Percentiles rank a stretch among this genome's conserved stretches.
These are phyloP conservation scores for Fraxinus albicans DNA, from an alignment of 305 asterid genomes.

Conservation along the genomic window DNA sequence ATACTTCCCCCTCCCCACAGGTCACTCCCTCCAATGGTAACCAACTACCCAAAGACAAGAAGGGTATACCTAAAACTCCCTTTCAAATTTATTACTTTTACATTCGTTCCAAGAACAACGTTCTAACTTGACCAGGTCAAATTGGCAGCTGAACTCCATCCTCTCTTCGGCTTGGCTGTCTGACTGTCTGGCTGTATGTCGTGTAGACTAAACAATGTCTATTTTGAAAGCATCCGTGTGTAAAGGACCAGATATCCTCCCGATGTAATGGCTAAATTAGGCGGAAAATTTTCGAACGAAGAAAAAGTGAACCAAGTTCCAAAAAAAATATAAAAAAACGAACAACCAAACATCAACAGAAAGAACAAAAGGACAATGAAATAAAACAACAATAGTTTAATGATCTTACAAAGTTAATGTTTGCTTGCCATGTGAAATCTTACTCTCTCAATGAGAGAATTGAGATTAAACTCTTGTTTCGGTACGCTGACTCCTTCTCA, in stretches of 20 bases:
- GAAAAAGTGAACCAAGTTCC: background rate
- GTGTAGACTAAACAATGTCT: background rate
- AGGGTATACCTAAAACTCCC: background rate
- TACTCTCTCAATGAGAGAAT: background rate
- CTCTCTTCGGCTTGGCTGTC: background rate
- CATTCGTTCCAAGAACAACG: background rate
- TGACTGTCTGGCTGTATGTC: background rate
- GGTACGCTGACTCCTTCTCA: background rate
- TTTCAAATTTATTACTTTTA: background rate
- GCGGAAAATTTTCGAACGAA: background rate
- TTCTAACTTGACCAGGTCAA: background rate
- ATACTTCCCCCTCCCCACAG: background rate
- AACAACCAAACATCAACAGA: background rate
- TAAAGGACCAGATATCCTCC: background rate
- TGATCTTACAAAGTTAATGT: slow-evolving; percentile 18
- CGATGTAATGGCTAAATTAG: background rate
- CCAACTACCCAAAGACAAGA: background rate
- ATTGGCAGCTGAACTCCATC: background rate
- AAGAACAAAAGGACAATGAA: background rate
- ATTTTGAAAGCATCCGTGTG: background rate
- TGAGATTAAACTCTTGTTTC: background rate
- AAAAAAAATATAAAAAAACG: background rate
- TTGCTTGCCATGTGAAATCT: background rate
- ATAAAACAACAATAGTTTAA: background rate
- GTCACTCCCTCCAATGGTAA: background rate